A percentile compares a stretch with the other conserved stretches of the same genome.
These are phyloP conservation scores for Trichoderma breve DNA, from an alignment of 2,329 filamentous ascomycete genomes.

Conservation along the genomic window DNA sequence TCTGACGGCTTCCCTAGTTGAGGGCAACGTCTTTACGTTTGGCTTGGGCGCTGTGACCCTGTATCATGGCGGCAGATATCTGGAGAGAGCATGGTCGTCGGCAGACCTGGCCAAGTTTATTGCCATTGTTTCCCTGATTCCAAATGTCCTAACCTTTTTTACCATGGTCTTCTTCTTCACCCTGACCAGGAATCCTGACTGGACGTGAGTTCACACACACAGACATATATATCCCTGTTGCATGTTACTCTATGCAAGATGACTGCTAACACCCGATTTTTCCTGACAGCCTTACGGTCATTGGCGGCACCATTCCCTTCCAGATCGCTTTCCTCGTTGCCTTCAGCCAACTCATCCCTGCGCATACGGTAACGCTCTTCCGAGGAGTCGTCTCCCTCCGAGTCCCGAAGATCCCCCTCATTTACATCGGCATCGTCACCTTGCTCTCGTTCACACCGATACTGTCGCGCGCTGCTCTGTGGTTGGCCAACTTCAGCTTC, in stretches of 20 bases:
- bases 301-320: slow-evolving; percentile 83
- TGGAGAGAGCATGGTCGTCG: slow-evolving; percentile 94
- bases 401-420: slow-evolving; percentile 68
- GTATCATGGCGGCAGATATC: slow-evolving; percentile 89
- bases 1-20: slow-evolving; percentile 79
- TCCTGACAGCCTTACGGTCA: slow-evolving; percentile 64
- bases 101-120: slow-evolving; percentile 90
- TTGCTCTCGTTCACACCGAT: slow-evolving; percentile 58
- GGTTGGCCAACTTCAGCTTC: slow-evolving; percentile 79
- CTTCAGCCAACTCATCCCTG: slow-evolving; percentile 95
- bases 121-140: slow-evolving; percentile 70
- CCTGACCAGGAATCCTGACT: slow-evolving; percentile 63
- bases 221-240: background rate
- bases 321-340: slow-evolving; percentile 94
- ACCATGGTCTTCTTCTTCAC: slow-evolving; percentile 72
- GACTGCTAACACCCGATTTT: background rate
- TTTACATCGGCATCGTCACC: slow-evolving; percentile 73
- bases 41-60: slow-evolving; percentile 73
- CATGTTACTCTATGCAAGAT: background rate
- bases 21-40: slow-evolving; percentile 89
- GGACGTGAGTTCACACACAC: slow-evolving; percentile 59
- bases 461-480: slow-evolving; percentile 68
- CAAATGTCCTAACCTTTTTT: slow-evolving; percentile 73
- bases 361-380: slow-evolving; percentile 94
- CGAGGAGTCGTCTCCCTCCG: slow-evolving; percentile 84